phyloP scores from a whole-genome alignment of 768 basidiomycete species.

The Cubamyces lactineus region DNA sequence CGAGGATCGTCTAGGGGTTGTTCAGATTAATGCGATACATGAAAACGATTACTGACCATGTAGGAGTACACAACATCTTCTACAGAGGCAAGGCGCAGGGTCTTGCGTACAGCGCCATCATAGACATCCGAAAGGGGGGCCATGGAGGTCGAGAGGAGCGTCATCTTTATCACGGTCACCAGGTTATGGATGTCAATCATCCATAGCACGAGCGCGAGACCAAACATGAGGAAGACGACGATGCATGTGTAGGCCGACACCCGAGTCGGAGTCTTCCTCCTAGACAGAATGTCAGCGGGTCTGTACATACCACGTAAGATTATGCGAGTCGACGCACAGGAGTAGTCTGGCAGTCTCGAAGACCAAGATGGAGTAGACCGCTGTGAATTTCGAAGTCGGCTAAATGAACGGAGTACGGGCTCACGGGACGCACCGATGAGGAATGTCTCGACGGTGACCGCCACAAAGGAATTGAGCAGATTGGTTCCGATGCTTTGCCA shows the following conservation, averaged over 20 bases:
- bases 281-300: neutral
- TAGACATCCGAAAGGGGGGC: slow-evolving; percentile 14
- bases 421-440: neutral
- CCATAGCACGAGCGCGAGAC: slow-evolving; percentile 22
- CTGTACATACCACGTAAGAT: neutral
- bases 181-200: slow-evolving; percentile 29
- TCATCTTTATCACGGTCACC: slow-evolving; percentile 20
- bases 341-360: too few relatives aligned
- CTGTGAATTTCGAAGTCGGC: neutral
- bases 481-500: neutral
- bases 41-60: slow-evolving; percentile 19
- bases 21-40: neutral
- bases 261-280: neutral
- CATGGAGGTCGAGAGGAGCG: slow-evolving; percentile 7
- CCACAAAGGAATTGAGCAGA: neutral
- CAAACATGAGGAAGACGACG: slow-evolving; percentile 16
- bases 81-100: slow-evolving; percentile 15
- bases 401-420: neutral
- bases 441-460: slow-evolving; percentile 4
- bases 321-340: too few relatives aligned
- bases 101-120: neutral
- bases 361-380: neutral
- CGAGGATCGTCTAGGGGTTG: slow-evolving; percentile 24
- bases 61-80: slow-evolving; percentile 27
- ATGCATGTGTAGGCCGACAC: neutral